Evolutionary conservation across 352 stramenopile species (phyloP), one percentile per base, ranked within the genome.

Genomic region (Pythium oligandrum): DNA sequence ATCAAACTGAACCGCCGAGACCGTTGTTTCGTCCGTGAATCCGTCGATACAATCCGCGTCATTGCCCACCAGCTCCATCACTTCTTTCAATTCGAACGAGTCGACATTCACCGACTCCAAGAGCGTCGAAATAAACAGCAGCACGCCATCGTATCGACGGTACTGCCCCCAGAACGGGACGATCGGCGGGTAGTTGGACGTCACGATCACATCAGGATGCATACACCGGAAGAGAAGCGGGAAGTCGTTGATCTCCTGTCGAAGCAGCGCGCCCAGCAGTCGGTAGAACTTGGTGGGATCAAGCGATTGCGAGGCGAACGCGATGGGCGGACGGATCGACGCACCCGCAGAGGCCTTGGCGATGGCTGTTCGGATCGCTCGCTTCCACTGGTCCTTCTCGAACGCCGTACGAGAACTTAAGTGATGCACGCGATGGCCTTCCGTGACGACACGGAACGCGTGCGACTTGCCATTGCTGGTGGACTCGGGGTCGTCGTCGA

Each of bases 141-240:
- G 48, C 4, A 93, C 59, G 12, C 83, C 83, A 52, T 93, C 83
- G 39, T 91, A 93, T 6, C 83, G 80, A 34, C 83, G 74, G 49
- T 93, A 93, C 53, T 93, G 83, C 0, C 83, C 83, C 83, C 83
- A 93, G 54, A 93, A 93, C 11, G 83, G 83, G 9, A 93, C 83
- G 50, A 90, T 90, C 4, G 83, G 83, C n/a, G 83, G 83, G 55
- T 89, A 90, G 39, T 93, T 93, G 4, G 76, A 89, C 10, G 83
- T 93, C 36, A 93, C 57, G 3, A 93, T 65, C 12, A 93, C 59
- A 40, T 88, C 77, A 4, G 83, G 83, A 56, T 93, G 83, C 32
- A 93, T 83, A 48, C 72, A 91, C 11, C 80, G 80, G 48, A 90
- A 91, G 0, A 93, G 56, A 17, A 93, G 44, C 4, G 80, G 76